Conservation (phyloP, 2,329 filamentous ascomycete species). For the Cordyceps farinosa region DNA sequence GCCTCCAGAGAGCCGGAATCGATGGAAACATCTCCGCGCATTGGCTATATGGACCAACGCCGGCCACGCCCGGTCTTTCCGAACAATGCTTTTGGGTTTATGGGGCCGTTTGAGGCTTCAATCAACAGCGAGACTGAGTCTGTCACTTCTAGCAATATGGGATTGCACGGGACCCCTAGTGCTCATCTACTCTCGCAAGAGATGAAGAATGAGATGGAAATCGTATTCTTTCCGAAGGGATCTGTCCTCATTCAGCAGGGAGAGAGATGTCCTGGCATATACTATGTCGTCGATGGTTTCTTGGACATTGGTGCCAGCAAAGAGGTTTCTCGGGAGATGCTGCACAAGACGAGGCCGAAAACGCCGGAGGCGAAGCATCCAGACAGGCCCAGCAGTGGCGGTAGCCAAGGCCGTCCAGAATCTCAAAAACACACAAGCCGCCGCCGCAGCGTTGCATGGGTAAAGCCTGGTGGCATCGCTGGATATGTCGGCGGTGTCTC, state of each 20-base stretch:
- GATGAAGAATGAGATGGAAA: slow-evolving; percentile 87
- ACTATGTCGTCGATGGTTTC: slow-evolving; percentile 97
- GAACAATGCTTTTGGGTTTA: slow-evolving; percentile 80
- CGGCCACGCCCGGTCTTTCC: slow-evolving; percentile 72
- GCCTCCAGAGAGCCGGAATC: slow-evolving; percentile 67
- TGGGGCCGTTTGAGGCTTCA: slow-evolving; percentile 73
- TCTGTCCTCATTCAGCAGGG: slow-evolving; percentile 95
- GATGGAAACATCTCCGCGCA: slow-evolving; percentile 76
- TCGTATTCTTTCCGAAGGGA: slow-evolving; percentile 94
- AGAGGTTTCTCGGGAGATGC: slow-evolving; percentile 29
- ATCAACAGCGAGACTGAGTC: slow-evolving; percentile 85
- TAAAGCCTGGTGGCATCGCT: slow-evolving; percentile 90
- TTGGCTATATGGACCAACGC: slow-evolving; percentile 79
- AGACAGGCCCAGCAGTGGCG: neutral
- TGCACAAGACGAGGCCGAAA: slow-evolving; percentile 22
- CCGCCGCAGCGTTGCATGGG: slow-evolving; percentile 75
- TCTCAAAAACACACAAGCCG: slow-evolving; percentile 45
- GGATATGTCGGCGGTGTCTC: slow-evolving; percentile 94
- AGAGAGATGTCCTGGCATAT: slow-evolving; percentile 91
- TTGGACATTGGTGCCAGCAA: slow-evolving; percentile 83
- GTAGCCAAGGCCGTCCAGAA: slow-evolving; percentile 24
- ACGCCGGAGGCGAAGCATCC: neutral
- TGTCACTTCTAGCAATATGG: slow-evolving; percentile 66
- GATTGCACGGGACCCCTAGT: slow-evolving; percentile 58
- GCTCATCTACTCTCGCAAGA: slow-evolving; percentile 69